These are phyloP conservation scores for Tremellales sp. DNA, from an alignment of 1,284 basidiomycete genomes.

Conservation along the genomic window DNA sequence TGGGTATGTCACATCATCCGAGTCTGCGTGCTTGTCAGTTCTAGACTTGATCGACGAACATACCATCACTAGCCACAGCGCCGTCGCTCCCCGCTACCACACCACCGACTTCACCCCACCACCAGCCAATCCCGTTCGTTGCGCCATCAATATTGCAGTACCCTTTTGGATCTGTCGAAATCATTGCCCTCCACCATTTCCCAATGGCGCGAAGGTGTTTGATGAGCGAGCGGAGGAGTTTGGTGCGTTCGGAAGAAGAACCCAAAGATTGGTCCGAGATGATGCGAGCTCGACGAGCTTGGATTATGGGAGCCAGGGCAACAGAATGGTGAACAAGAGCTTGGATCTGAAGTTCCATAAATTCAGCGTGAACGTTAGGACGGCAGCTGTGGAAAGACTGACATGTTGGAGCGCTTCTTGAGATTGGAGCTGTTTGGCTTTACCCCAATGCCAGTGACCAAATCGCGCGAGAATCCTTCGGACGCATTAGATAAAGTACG, in stretches of 20 bases:
- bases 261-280: slow-evolving; percentile 15
- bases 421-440: slow-evolving; percentile 39
- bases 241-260: slow-evolving; percentile 15
- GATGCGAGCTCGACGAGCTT: slow-evolving; percentile 36
- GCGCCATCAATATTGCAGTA: slow-evolving; percentile 43
- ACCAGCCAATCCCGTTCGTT: slow-evolving; percentile 46
- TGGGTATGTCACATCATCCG: slow-evolving; percentile 37
- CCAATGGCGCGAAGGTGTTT: slow-evolving; percentile 47
- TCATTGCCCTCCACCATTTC: slow-evolving; percentile 47
- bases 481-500: neutral
- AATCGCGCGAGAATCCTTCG: slow-evolving; percentile 42
- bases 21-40: slow-evolving; percentile 23
- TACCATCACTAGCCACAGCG: slow-evolving; percentile 44
- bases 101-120: slow-evolving; percentile 48
- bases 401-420: slow-evolving; percentile 30
- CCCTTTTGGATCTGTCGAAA: slow-evolving; percentile 44
- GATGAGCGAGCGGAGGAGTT: slow-evolving; percentile 32
- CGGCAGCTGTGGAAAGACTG: slow-evolving; percentile 13
- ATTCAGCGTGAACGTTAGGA: neutral
- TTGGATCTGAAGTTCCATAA: slow-evolving; percentile 27
- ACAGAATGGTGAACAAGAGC: slow-evolving; percentile 39
- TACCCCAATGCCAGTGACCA: slow-evolving; percentile 43
- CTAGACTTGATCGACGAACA: slow-evolving; percentile 11
- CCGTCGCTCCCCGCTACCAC: slow-evolving; percentile 43
- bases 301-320: slow-evolving; percentile 40